Conservation (phyloP, 352 stramenopile genomes). For the Globisporangium paddicum region DNA sequence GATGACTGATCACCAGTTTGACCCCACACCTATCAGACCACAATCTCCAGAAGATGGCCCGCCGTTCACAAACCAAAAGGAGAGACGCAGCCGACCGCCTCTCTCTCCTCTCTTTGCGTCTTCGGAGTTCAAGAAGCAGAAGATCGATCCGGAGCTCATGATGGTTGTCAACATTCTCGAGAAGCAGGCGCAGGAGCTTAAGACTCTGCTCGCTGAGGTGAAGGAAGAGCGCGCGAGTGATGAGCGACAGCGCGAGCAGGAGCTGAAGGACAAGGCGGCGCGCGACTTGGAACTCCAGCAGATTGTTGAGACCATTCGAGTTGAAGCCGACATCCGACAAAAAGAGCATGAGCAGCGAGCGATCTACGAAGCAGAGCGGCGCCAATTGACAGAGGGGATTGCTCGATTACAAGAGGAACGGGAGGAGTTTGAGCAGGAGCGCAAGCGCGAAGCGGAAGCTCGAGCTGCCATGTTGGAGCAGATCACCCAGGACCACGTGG, state of each 20-base stretch:
- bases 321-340: background rate
- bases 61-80: background rate
- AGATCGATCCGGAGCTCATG: slow-evolving; percentile 6
- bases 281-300: background rate
- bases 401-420: background rate
- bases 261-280: background rate
- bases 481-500: slow-evolving; percentile 2
- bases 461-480: background rate
- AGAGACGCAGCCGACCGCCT: slow-evolving; percentile 1
- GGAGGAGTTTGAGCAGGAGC: background rate
- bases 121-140: background rate
- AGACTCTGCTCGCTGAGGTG: slow-evolving; percentile 1
- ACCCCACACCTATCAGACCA: background rate
- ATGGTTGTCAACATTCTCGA: slow-evolving; percentile 9
- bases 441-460: background rate
- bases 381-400: background rate
- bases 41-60: background rate
- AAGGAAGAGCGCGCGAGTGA: background rate
- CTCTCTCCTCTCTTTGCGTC: background rate
- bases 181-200: slow-evolving; percentile 11
- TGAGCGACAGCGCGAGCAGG: background rate
- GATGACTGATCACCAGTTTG: background rate
- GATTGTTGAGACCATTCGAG: slow-evolving; percentile 3
- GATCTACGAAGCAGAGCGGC: background rate
- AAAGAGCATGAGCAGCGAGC: slow-evolving; percentile 1